A percentile compares a stretch with the other conserved stretches of the same genome.
phyloP scores from a whole-genome alignment of 208 protist species.

The Herpetomonas samuelpessoai region DNA sequence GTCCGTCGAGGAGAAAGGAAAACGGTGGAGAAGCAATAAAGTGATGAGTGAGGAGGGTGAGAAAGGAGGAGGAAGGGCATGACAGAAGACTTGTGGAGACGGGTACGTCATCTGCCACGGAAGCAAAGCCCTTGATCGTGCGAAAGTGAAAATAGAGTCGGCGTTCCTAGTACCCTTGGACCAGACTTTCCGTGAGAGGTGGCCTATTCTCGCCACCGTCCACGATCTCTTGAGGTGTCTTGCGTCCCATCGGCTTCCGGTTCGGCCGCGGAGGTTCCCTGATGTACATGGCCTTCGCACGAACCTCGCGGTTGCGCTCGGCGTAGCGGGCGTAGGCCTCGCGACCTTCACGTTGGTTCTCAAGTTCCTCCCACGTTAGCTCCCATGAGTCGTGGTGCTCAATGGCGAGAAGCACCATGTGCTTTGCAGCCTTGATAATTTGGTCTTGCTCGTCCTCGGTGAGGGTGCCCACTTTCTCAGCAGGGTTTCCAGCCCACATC shows the following conservation, averaged over 20 bases:
- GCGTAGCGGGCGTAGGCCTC: slow-evolving; percentile 65
- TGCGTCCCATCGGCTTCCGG: slow-evolving; percentile 64
- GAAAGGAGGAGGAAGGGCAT: no score
- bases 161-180: slow-evolving; percentile 45
- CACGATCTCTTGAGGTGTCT: slow-evolving; percentile 68
- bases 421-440: slow-evolving; percentile 89
- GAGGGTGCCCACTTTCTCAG: slow-evolving; percentile 82
- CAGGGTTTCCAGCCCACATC: slow-evolving; percentile 92
- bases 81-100: no score
- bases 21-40: no score
- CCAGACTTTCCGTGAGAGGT: slow-evolving; percentile 49
- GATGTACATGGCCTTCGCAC: slow-evolving; percentile 87
- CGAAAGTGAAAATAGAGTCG: neutral
- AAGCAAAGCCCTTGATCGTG: neutral
- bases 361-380: slow-evolving; percentile 86
- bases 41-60: no score
- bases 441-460: slow-evolving; percentile 86
- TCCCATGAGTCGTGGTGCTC: slow-evolving; percentile 90
- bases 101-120: neutral
- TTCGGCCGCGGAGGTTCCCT: slow-evolving; percentile 86
- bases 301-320: slow-evolving; percentile 71
- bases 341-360: slow-evolving; percentile 73
- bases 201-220: slow-evolving; percentile 67
- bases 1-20: no score
- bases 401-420: slow-evolving; percentile 85